phyloP scores from a whole-genome alignment of 176 grass and related monocot species.

The Phragmites australis region DNA sequence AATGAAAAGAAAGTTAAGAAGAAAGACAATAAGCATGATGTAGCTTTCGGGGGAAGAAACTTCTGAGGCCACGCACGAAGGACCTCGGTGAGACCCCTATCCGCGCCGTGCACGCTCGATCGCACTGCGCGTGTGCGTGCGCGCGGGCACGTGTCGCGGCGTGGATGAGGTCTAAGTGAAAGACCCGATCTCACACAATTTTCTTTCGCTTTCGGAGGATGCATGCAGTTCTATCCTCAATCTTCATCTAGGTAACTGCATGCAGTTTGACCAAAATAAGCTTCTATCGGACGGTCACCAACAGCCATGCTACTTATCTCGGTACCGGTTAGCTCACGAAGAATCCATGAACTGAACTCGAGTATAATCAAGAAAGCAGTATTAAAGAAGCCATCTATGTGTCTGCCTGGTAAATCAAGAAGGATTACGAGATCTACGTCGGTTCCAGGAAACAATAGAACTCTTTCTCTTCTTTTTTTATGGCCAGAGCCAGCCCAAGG shows the following conservation, averaged over 20 bases:
- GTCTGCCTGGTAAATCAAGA: neutral
- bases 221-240: neutral
- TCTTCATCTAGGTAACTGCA: neutral
- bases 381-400: neutral
- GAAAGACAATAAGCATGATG: neutral
- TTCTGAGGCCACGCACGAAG: no score
- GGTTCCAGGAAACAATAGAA: neutral
- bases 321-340: neutral
- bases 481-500: neutral
- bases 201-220: no score
- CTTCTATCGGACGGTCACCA: no score
- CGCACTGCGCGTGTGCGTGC: no score
- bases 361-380: neutral
- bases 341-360: neutral
- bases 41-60: neutral
- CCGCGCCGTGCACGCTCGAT: no score
- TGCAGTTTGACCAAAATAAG: neutral
- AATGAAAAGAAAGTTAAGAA: neutral
- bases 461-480: no score
- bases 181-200: no score
- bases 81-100: no score
- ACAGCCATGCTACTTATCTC: neutral
- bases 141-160: no score
- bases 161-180: no score
- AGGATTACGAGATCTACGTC: neutral